A percentile compares a stretch with the other conserved stretches of the same genome.
Conservation (phyloP, 2,329 filamentous ascomycete species). For the Colletotrichum sp. region DNA sequence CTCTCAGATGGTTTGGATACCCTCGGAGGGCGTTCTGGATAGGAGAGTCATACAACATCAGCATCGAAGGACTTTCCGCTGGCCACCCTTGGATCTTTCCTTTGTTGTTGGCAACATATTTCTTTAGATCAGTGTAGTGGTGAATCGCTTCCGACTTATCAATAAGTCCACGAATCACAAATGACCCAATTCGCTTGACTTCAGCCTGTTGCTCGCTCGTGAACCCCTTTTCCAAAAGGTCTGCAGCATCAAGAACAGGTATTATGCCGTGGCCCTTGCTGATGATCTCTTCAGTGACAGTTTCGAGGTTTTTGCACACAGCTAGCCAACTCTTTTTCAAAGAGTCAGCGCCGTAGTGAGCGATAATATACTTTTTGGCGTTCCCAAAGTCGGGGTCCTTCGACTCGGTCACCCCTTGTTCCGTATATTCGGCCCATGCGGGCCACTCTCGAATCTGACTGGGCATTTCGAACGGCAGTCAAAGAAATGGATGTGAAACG, state of each 20-base stretch:
- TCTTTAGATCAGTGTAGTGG: slow-evolving; percentile 34
- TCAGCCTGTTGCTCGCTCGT: slow-evolving; percentile 26
- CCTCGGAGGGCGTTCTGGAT: slow-evolving; percentile 41
- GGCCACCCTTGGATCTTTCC: slow-evolving; percentile 37
- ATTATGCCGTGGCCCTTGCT: slow-evolving; percentile 35
- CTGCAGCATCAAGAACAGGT: slow-evolving; percentile 32
- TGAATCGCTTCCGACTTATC: slow-evolving; percentile 24
- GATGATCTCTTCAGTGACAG: slow-evolving; percentile 39
- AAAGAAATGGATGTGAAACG: not conserved
- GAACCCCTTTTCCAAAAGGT: slow-evolving; percentile 28
- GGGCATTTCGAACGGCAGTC: slow-evolving; percentile 16
- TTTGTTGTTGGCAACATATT: slow-evolving; percentile 37
- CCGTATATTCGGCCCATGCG: slow-evolving; percentile 26
- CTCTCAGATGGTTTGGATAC: slow-evolving; percentile 38
- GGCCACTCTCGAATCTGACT: slow-evolving; percentile 25
- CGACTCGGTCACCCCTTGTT: slow-evolving; percentile 6
- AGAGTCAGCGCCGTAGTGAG: slow-evolving; percentile 38
- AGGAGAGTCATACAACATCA: slow-evolving; percentile 42
- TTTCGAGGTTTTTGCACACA: slow-evolving; percentile 38
- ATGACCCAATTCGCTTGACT: slow-evolving; percentile 29
- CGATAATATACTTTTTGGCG: slow-evolving; percentile 38
- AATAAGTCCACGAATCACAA: slow-evolving; percentile 25
- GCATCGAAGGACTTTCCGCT: slow-evolving; percentile 38
- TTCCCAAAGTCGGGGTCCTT: slow-evolving; percentile 28
- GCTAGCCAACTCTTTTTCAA: slow-evolving; percentile 41